phyloP scores from a whole-genome alignment of 495 filamentous ascomycete species.

The Haplographium delicatum region DNA sequence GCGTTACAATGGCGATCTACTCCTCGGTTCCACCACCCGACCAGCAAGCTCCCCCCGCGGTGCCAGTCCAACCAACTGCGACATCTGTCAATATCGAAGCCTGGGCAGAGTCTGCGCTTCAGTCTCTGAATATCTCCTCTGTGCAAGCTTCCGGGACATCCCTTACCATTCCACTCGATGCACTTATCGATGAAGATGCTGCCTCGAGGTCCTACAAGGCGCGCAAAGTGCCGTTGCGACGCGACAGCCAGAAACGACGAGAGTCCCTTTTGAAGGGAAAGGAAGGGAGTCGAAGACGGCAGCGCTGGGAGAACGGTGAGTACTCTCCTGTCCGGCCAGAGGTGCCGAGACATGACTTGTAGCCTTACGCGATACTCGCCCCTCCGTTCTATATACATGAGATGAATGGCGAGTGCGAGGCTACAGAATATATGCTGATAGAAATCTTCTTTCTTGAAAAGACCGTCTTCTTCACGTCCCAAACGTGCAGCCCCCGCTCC shows the following conservation, averaged over 20 bases:
- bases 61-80: neutral
- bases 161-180: conserved; percentile 44
- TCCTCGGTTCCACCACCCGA: conserved; percentile 21
- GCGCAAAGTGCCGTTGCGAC: conserved; percentile 22
- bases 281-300: conserved; percentile 81
- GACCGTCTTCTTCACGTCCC: conserved; percentile 85
- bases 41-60: conserved; percentile 24
- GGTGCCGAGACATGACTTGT: neutral
- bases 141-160: conserved; percentile 37
- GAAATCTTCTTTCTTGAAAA: no score
- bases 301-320: conserved; percentile 93
- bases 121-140: conserved; percentile 42
- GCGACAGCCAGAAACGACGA: conserved; percentile 45
- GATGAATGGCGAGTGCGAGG: neutral
- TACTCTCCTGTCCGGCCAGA: neutral
- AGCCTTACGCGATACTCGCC: conserved; percentile 5
- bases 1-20: conserved; percentile 22
- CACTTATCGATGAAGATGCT: neutral
- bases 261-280: conserved; percentile 86
- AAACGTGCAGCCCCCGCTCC: conserved; percentile 72
- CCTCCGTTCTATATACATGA: no score
- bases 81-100: conserved; percentile 38
- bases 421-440: neutral
- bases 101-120: conserved; percentile 44
- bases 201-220: conserved; percentile 10